Conservation (phyloP, 192 early-diverging fungal species). For the Podila minutissima region DNA sequence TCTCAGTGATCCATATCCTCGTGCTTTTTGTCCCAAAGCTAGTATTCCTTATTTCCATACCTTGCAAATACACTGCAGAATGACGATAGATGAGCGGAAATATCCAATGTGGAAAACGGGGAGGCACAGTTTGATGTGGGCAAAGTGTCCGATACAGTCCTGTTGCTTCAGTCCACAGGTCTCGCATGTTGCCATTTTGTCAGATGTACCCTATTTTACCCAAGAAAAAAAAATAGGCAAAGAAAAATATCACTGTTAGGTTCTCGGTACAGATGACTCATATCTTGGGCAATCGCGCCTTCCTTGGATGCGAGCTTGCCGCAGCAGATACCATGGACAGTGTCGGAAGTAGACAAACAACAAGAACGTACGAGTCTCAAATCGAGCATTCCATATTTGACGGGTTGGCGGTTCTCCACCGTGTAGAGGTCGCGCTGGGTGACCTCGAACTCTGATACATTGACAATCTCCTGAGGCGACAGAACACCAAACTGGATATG, state of each 20-base stretch:
- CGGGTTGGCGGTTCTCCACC: slow-evolving; percentile 77
- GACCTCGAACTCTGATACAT: slow-evolving; percentile 90
- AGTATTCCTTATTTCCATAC: slow-evolving; percentile 46
- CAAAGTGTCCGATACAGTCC: slow-evolving; percentile 98
- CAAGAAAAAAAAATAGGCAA: background rate
- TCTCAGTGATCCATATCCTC: too few species aligned
- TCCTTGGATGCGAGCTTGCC: background rate
- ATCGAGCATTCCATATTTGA: slow-evolving; percentile 91
- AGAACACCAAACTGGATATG: slow-evolving; percentile 96
- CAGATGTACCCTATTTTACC: slow-evolving; percentile 74
- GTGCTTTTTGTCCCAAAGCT: too few species aligned
- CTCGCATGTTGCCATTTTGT: slow-evolving; percentile 85
- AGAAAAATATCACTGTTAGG: background rate
- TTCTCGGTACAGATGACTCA: slow-evolving; percentile 19
- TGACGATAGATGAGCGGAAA: slow-evolving; percentile 87
- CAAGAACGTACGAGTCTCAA: slow-evolving; percentile 76
- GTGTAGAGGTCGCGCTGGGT: slow-evolving; percentile 89
- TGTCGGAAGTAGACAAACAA: background rate
- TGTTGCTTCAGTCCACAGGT: slow-evolving; percentile 89
- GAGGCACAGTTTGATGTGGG: slow-evolving; percentile 88
- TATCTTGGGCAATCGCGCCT: background rate
- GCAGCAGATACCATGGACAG: slow-evolving; percentile 5
- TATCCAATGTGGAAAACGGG: slow-evolving; percentile 99
- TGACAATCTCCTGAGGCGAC: slow-evolving; percentile 88
- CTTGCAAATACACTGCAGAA: slow-evolving; percentile 98